Evolutionary conservation across 306 rosid species (phyloP), one percentile per base, ranked within the genome.

Genomic region (Chamaecrista fasciculata): DNA sequence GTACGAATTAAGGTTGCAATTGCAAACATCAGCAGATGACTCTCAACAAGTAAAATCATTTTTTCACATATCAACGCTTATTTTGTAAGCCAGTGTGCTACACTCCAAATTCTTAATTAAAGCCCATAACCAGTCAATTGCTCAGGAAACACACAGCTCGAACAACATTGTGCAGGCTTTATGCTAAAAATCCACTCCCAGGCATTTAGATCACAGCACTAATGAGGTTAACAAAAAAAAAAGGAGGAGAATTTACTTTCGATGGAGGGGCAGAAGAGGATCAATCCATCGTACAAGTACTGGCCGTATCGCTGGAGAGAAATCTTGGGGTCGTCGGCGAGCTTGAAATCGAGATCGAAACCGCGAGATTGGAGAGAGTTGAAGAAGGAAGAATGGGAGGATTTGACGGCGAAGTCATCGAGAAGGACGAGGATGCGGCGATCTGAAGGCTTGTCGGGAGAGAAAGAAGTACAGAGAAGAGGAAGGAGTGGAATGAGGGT

Each of bases 281-380:
- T 78, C 48, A 94, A 73, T 9, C 87, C 99, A 49, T 94, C 99
- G 43, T 86, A 94, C 46, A 82, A 79, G 65, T 91, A 94, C 80
- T 85, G 92, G 81, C 96, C 97, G 42, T 91, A 89, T 72, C 99
- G 62, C 83, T 94, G 97, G 26, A 91, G 80, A 1, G 84, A 59
- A 24, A 90, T 86, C 71, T 88, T 85, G 66, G 96, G 97, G 46
- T 94, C 96, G 8, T 88, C 96, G 11, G 99, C 97, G 71, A 94
- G 95, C 83, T 88, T 89, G 86, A 94, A 88, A 23, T 88, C 88
- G 78, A 94, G 96, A 67, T 91, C 85, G 89, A 94, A 91, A 24
- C 95, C 97, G 1, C 97, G 96, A 58, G 97, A 94, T 48, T 82
- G 89, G 37, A 91, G 89, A 26, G 96, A 82, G 36, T 88, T 84